Evolutionary conservation across 2,329 filamentous ascomycete genomes (phyloP).

Genomic region (Nannizziopsis arthrosporioides): DNA sequence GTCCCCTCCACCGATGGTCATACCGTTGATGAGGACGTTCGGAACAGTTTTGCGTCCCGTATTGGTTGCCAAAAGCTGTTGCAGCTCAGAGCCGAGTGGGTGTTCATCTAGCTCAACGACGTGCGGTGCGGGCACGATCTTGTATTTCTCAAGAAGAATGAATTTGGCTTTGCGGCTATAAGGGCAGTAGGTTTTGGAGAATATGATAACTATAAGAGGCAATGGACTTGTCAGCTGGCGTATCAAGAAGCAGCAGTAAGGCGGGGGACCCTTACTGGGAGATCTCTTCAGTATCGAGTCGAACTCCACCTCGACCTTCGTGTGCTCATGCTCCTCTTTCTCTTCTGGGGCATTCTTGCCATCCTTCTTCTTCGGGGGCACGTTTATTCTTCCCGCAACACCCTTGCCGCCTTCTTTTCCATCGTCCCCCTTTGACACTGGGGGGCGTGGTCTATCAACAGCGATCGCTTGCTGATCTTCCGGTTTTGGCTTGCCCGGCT

Average conservation of each 20-base stretch:
- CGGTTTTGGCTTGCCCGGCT: slow-evolving; percentile 55
- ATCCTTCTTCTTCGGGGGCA: slow-evolving; percentile 33
- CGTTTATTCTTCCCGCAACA: slow-evolving; percentile 45
- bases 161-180: slow-evolving; percentile 75
- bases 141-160: slow-evolving; percentile 73
- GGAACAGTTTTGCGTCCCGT: slow-evolving; percentile 81
- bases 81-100: slow-evolving; percentile 58
- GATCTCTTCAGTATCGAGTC: slow-evolving; percentile 71
- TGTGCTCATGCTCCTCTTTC: slow-evolving; percentile 17
- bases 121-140: slow-evolving; percentile 66
- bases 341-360: slow-evolving; percentile 23
- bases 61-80: slow-evolving; percentile 56
- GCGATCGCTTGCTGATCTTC: slow-evolving; percentile 56
- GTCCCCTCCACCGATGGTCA: slow-evolving; percentile 82
- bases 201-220: slow-evolving; percentile 63
- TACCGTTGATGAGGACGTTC: slow-evolving; percentile 78
- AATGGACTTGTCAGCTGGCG: background rate
- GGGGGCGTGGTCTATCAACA: slow-evolving; percentile 44
- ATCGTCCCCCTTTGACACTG: slow-evolving; percentile 17
- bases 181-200: slow-evolving; percentile 89
- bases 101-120: slow-evolving; percentile 87
- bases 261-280: slow-evolving; percentile 52
- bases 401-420: slow-evolving; percentile 42
- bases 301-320: slow-evolving; percentile 54
- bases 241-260: background rate